Conservation (phyloP, 2,329 filamentous ascomycete genomes). For the Rhinocladiella similis region DNA sequence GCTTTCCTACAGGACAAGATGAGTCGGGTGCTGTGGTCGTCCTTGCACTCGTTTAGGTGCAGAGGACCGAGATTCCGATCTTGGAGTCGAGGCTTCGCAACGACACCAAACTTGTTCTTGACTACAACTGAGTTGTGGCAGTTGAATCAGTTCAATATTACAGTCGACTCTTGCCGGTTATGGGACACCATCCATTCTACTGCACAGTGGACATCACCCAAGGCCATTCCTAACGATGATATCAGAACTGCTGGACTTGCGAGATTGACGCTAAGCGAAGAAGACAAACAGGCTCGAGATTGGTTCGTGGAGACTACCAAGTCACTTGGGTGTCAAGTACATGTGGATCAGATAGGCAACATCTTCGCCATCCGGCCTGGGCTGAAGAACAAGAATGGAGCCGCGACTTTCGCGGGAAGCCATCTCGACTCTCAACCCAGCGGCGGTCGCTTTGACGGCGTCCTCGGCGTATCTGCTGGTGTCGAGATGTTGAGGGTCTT, state of each 20-base stretch:
- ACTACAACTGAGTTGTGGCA: constrained; percentile 16
- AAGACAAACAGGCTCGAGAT: constrained; percentile 69
- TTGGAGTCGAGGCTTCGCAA: constrained; percentile 2
- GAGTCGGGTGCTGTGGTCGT: not conserved
- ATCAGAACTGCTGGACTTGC: constrained; percentile 17
- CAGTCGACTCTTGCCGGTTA: constrained; percentile 15
- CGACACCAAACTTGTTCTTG: not conserved
- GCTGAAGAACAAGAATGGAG: constrained; percentile 49
- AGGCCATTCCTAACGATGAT: constrained; percentile 6
- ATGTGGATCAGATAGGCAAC: constrained; percentile 75
- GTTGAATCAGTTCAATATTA: constrained; percentile 5
- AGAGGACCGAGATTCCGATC: not conserved
- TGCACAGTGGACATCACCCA: constrained; percentile 17
- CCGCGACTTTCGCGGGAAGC: constrained; percentile 36
- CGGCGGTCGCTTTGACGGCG: constrained; percentile 72
- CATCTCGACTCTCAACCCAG: constrained; percentile 54
- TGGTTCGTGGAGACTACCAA: constrained; percentile 71
- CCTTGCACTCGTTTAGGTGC: not conserved
- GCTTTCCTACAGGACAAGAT: not conserved
- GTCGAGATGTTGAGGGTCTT: constrained; percentile 71
- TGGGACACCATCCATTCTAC: constrained; percentile 25
- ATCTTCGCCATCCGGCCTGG: constrained; percentile 74
- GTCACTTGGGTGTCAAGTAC: constrained; percentile 65
- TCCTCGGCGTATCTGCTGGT: constrained; percentile 71
- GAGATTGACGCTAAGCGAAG: constrained; percentile 69